phyloP scores from a whole-genome alignment of 176 grass and related monocot species.

The Pharus latifolius region DNA sequence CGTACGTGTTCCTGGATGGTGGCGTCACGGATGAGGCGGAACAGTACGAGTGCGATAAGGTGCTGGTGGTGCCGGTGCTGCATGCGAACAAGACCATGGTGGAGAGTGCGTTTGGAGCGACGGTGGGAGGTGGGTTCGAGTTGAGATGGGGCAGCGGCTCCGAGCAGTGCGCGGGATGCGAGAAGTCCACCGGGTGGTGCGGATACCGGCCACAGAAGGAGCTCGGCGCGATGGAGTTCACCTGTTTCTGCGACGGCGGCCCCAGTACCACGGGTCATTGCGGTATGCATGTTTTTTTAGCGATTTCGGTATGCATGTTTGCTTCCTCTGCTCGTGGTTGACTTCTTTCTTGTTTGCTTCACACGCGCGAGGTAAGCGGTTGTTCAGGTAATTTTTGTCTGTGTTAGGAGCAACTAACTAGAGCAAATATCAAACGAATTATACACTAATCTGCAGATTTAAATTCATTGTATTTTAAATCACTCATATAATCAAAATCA shows the following conservation, averaged over 20 bases:
- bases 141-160: background rate
- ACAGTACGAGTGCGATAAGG: conserved; percentile 14
- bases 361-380: no score
- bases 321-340: background rate
- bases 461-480: no score
- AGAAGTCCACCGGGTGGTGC: conserved; percentile 30
- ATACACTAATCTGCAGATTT: background rate
- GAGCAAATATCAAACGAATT: background rate
- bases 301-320: no score
- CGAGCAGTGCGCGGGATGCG: background rate
- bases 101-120: background rate
- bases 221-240: background rate
- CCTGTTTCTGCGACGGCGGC: conserved; percentile 27
- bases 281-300: no score
- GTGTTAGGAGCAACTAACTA: no score
- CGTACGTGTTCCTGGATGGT: background rate
- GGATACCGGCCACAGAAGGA: conserved; percentile 20
- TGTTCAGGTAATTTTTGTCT: no score
- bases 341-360: background rate
- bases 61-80: conserved; percentile 35
- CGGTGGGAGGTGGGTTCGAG: conserved; percentile 22
- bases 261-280: background rate
- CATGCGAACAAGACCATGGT: background rate
- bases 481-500: background rate
- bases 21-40: background rate